These are phyloP conservation scores for Lipomyces oligophaga DNA, from an alignment of 805 yeast species.

Conservation along the genomic window DNA sequence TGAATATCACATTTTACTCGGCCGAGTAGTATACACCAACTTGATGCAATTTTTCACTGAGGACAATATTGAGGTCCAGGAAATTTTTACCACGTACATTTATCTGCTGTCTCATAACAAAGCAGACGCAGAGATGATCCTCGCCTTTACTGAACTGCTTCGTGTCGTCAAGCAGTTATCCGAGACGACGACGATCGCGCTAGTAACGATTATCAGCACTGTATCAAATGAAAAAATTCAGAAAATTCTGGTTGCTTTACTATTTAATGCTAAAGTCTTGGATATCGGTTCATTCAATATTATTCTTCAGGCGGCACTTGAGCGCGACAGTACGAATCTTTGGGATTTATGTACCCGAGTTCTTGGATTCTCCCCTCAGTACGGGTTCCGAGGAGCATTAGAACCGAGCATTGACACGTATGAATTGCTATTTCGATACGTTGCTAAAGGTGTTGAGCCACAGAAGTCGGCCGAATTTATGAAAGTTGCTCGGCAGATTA, in stretches of 20 bases:
- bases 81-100: conserved; percentile 20
- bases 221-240: conserved; percentile 16
- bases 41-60: conserved; percentile 5
- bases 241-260: conserved; percentile 10
- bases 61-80: conserved; percentile 7
- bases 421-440: conserved; percentile 23
- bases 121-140: conserved; percentile 21
- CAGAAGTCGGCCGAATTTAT: conserved; percentile 11
- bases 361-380: neutral
- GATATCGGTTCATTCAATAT: conserved; percentile 24
- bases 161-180: conserved; percentile 4
- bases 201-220: conserved; percentile 22
- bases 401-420: conserved; percentile 25
- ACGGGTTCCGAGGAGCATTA: neutral
- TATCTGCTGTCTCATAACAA: conserved; percentile 19
- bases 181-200: conserved; percentile 19
- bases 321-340: conserved; percentile 11
- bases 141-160: conserved; percentile 20
- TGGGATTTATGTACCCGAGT: conserved; percentile 15
- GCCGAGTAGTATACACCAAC: conserved; percentile 15
- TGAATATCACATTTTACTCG: conserved; percentile 21
- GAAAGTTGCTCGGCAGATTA: conserved; percentile 5
- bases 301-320: conserved; percentile 25
- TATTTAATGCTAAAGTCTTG: conserved; percentile 4
- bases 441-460: conserved; percentile 16